These are phyloP conservation scores for Starmerella gropengiesseri DNA, from an alignment of 805 yeast species.

Conservation along the genomic window DNA sequence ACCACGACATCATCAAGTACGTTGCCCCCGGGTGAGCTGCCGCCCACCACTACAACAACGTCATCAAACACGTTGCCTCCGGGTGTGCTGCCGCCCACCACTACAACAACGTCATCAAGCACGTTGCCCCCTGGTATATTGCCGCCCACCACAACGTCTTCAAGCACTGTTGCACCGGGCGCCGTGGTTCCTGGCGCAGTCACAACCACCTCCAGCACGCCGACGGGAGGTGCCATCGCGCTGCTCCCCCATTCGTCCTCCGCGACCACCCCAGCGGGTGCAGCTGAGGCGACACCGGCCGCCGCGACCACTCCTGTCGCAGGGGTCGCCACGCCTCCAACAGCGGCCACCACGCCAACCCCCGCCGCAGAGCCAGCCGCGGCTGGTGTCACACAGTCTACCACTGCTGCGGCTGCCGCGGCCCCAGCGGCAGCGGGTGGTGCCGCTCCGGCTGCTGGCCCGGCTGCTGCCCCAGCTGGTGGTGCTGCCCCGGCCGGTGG, in stretches of 20 bases:
- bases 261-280: not conserved
- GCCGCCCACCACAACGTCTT: not conserved
- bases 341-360: slow-evolving; percentile 6
- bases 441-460: slow-evolving; percentile 2
- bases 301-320: slow-evolving; percentile 9
- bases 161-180: not conserved
- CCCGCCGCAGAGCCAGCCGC: slow-evolving; percentile 3
- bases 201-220: not conserved
- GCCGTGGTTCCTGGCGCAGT: not conserved
- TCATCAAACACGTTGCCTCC: no score
- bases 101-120: not conserved
- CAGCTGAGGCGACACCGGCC: slow-evolving; percentile 1
- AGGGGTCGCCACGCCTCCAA: slow-evolving; percentile 1
- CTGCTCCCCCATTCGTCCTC: no score
- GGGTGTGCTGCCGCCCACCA: not conserved
- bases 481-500: not conserved
- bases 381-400: not conserved
- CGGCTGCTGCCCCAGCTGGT: slow-evolving; percentile 3
- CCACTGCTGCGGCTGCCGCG: slow-evolving; percentile 4
- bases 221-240: not conserved
- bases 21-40: no score
- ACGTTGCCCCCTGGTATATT: not conserved
- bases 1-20: no score
- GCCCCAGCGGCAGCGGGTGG: not conserved
- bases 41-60: no score